Conservation (phyloP, 768 basidiomycete species). For the Kwoniella sp. region DNA sequence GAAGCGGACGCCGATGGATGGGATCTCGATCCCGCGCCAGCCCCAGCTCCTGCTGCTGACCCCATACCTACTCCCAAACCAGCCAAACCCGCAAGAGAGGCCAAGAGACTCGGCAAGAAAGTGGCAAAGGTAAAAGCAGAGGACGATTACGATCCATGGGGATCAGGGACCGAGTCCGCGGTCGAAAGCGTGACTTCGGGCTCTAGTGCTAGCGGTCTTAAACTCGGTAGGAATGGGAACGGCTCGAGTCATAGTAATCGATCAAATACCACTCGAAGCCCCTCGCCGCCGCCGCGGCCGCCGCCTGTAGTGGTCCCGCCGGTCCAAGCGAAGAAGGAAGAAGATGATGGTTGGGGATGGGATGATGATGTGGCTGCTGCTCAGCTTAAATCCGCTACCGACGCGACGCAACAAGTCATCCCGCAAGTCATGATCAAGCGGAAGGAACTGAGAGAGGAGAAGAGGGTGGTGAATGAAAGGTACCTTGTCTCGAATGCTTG, state of each 20-base stretch:
- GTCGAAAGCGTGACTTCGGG: neutral
- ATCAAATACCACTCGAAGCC: neutral
- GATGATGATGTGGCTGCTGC: conserved; percentile 21
- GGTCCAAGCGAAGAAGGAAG: conserved; percentile 1
- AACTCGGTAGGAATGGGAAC: neutral
- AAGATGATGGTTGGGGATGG: conserved; percentile 29
- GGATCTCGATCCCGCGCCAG: conserved; percentile 64
- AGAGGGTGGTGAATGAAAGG: conserved; percentile 27
- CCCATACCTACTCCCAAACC: conserved; percentile 63
- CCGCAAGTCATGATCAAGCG: neutral
- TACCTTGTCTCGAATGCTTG: conserved; percentile 43
- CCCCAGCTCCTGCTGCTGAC: conserved; percentile 25
- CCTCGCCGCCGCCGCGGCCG: neutral
- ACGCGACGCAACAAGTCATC: neutral
- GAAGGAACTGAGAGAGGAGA: conserved; percentile 33
- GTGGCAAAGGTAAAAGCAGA: conserved; percentile 38
- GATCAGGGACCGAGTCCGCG: conserved; percentile 21
- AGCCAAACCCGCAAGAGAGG: conserved; percentile 66
- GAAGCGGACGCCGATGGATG: conserved; percentile 54
- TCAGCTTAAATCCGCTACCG: neutral
- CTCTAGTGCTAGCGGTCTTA: neutral
- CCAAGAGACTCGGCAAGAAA: conserved; percentile 56
- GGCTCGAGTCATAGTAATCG: neutral
- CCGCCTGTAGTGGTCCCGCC: neutral
- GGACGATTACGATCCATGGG: conserved; percentile 35